Evolutionary conservation across 352 stramenopile species (phyloP).

Genomic region (Globisporangium cystogenes): DNA sequence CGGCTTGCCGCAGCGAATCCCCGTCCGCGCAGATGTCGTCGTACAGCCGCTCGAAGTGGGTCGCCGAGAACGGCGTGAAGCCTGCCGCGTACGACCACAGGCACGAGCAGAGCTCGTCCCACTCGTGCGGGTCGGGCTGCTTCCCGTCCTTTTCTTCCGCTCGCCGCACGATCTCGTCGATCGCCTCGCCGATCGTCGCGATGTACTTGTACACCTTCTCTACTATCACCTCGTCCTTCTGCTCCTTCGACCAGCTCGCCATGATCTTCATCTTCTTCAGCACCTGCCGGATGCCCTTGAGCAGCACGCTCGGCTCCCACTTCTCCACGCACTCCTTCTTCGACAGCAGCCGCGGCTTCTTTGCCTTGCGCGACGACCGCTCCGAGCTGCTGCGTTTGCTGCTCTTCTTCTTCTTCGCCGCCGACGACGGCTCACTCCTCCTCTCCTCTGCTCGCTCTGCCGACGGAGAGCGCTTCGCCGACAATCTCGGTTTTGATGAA

Average conservation of each 20-base stretch:
- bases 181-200: slow-evolving; percentile 69
- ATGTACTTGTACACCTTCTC: slow-evolving; percentile 88
- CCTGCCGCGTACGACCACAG: slow-evolving; percentile 76
- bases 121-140: slow-evolving; percentile 20
- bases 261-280: slow-evolving; percentile 89
- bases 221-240: slow-evolving; percentile 78
- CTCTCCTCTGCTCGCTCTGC: slow-evolving; percentile 16
- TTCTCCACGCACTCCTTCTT: slow-evolving; percentile 59
- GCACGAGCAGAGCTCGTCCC: slow-evolving; percentile 73
- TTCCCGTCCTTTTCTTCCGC: slow-evolving; percentile 26
- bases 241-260: slow-evolving; percentile 69
- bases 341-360: slow-evolving; percentile 30
- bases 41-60: slow-evolving; percentile 82
- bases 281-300: slow-evolving; percentile 72
- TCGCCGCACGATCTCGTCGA: slow-evolving; percentile 70
- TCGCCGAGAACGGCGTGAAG: slow-evolving; percentile 68
- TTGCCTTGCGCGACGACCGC: slow-evolving; percentile 5
- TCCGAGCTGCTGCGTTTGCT: slow-evolving; percentile 8
- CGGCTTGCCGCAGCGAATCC: slow-evolving; percentile 26
- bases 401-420: slow-evolving; percentile 25
- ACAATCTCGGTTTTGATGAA: slow-evolving; percentile 1
- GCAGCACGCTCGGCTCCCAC: slow-evolving; percentile 69
- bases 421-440: background rate
- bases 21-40: slow-evolving; percentile 80
- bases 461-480: slow-evolving; percentile 23